These are phyloP conservation scores for Calamus simplicifolius DNA, from an alignment of 176 grass and related monocot genomes.

Conservation along the genomic window DNA sequence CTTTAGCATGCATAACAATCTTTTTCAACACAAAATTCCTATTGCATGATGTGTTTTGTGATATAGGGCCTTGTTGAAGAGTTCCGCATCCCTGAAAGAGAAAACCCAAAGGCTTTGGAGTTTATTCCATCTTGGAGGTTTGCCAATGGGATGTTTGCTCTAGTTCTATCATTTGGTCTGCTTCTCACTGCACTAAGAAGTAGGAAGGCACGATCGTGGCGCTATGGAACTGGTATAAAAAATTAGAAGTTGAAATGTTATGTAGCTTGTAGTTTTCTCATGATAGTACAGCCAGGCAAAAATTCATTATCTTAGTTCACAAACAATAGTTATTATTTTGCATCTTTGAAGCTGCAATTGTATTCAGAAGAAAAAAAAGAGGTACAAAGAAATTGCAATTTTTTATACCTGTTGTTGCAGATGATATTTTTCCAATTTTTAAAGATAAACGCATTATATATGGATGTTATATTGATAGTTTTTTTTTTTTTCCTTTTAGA, in stretches of 20 bases:
- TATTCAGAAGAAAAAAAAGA: too few species aligned
- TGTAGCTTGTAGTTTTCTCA: too few species aligned
- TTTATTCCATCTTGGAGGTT: slow-evolving; percentile 77
- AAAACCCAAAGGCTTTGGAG: slow-evolving; percentile 48
- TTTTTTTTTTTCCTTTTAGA: too few species aligned
- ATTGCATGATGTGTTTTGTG: not conserved
- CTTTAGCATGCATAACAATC: too few species aligned
- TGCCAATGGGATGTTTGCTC: slow-evolving; percentile 91
- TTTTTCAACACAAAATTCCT: too few species aligned
- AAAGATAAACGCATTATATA: too few species aligned
- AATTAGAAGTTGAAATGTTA: too few species aligned
- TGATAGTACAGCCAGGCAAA: not conserved
- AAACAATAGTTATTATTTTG: not conserved
- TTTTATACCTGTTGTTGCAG: too few species aligned
- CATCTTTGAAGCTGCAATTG: too few species aligned
- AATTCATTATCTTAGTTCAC: slow-evolving; percentile 4
- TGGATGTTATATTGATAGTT: too few species aligned
- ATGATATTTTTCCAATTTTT: too few species aligned
- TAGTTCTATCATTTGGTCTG: slow-evolving; percentile 90
- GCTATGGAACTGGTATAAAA: slow-evolving; percentile 71
- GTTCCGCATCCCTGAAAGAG: slow-evolving; percentile 66
- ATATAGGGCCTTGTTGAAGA: slow-evolving; percentile 80
- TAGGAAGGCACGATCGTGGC: slow-evolving; percentile 97
- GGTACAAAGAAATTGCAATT: too few species aligned
- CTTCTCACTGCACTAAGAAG: slow-evolving; percentile 77